Evolutionary conservation across 2,329 filamentous ascomycete genomes (phyloP), one percentile per base, ranked within the genome.

Genomic region (Talaromyces sp.): DNA sequence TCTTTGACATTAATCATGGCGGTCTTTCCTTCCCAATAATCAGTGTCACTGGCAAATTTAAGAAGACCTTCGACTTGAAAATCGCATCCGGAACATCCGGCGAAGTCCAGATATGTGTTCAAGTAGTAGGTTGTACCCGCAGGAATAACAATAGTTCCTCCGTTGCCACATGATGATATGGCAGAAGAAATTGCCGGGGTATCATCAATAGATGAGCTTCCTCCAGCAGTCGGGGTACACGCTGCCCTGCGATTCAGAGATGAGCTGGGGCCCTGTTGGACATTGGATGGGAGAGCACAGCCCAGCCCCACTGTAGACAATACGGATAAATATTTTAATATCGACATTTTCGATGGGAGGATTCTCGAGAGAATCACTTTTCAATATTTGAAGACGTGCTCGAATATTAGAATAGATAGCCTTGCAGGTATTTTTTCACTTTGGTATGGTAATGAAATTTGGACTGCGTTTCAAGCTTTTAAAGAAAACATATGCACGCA

Each of bases 31-130:
- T 73, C 68, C 80, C 79, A 81, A 61, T 76, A 78, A 32, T 70
- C 66, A 7, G 75, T 74, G 53, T 78, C 68, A 2, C 71, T 68
- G 1, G 74, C 71, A 4, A 75, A 74, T 58, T 75, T 75, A 4
- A 82, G 64, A 0, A 73, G 69, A 0, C 79, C 80, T 59, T 82
- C 78, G 6, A 82, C 68, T 61, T 81, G 76, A 54, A 81, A 70
- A 50, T 77, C 76, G 63, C 80, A 82, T n/a, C 69, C 71, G 4
- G 63, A 64, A 65, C 80, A 81, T 2, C 74, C 75, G 1, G 70
- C 68, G 41, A 81, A 77, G 51, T 76, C 70, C 10, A 82, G 67
- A 0, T 73, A 72, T n/a, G 75, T 77, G 59, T 76, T 76, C 29
- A 81, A 67, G 59, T 72, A 72, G 66, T 79, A 82, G 0, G 77